Evolutionary conservation across 768 basidiomycete genomes (phyloP).

Genomic region (Phanerodontia chrysosporium): DNA sequence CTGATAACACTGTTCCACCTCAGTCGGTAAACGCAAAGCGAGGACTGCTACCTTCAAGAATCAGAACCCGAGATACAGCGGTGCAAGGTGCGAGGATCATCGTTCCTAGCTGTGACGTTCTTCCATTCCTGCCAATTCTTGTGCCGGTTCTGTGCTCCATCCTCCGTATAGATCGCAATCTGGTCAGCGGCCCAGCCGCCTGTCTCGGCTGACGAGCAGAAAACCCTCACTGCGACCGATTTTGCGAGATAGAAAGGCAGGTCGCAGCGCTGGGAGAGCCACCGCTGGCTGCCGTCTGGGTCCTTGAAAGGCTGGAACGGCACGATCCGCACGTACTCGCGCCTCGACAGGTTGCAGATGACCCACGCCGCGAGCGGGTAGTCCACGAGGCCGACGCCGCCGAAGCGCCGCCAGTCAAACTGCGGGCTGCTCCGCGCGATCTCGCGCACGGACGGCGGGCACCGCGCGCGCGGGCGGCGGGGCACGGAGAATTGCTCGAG

Average conservation of each 20-base stretch:
- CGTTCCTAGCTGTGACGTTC: not conserved
- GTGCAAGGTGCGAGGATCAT: too few species aligned
- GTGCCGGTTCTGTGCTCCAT: not conserved
- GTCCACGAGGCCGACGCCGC: not conserved
- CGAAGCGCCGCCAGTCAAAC: not conserved
- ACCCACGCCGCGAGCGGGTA: not conserved
- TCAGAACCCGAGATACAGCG: too few species aligned
- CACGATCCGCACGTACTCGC: not conserved
- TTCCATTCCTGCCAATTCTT: not conserved
- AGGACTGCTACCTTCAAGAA: too few species aligned
- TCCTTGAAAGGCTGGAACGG: too few species aligned
- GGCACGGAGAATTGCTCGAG: not conserved
- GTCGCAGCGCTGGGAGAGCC: not conserved
- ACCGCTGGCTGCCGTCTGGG: too few species aligned
- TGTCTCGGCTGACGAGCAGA: not conserved
- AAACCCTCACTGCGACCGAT: not conserved
- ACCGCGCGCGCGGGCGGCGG: not conserved
- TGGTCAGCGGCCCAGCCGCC: not conserved
- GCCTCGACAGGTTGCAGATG: constrained; percentile 1
- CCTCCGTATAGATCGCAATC: not conserved
- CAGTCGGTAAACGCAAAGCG: too few species aligned
- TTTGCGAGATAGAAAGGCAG: not conserved
- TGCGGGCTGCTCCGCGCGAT: not conserved
- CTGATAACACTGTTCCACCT: too few species aligned
- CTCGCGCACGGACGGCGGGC: not conserved